Base-by-base conservation (phyloP, 129 eudicot species). In the Rutidosis leptorrhynchoides region DNA sequence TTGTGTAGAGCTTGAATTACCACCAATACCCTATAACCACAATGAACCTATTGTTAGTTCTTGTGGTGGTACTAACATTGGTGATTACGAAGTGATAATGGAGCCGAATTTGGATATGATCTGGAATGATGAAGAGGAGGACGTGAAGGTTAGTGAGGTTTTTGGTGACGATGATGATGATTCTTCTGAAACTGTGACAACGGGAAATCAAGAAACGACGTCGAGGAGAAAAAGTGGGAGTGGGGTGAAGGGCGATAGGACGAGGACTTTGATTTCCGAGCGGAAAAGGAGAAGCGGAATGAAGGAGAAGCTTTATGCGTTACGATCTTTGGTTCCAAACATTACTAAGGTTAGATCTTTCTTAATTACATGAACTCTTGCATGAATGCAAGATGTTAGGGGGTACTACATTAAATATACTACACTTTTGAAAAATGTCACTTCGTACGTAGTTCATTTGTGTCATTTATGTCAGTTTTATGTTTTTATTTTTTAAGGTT, bases 291-390 rank as follows among this genome's bases (percentile, higher is more conserved):
- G 96, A 71, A 76, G 89, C 23, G 55, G 92, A 43, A 88, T 88
- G 96, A 88, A 88, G 83, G 96, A 88, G 68, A 88, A 88, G 68
- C 88, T 88, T 30, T 88, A 82, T 20, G 86, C 83, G 0, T 69
- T 88, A 66, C 86, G 96, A 37, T 70, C 96, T 8, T 80, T 88
- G 66, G 96, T 88, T 75, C 96, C 96, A 15, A 84, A 88, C 51
- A 88, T 88, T 56, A 84, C 96, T 29, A 88, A 88, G 96, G 96
- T 85, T 59, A 0, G 2, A 1, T 6, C 1, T 14, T 25, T 57
- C 14, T 7, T n/a, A n/a, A n/a, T 25, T 14, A 6, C 27, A 0
- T 30, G 1, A 30, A 30, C 35, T 30, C 1, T 30, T 30, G 5
- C 35, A 5, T 30, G 5, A 0, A 30, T 6, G 1, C 7, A 6